phyloP scores from a whole-genome alignment of 2,329 filamentous ascomycete genomes.

The Botrytis sinoallii region DNA sequence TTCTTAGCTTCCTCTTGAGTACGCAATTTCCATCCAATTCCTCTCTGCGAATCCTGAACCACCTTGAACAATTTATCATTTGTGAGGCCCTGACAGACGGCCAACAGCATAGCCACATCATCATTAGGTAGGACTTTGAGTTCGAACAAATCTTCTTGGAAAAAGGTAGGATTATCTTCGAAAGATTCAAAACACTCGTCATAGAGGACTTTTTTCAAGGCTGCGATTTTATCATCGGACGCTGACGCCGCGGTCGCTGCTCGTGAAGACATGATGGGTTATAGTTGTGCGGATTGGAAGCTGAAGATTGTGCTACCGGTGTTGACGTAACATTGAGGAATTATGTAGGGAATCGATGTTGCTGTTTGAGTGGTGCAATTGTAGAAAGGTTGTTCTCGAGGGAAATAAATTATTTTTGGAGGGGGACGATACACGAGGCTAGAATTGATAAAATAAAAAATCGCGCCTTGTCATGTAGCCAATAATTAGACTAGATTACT shows the following conservation, averaged over 20 bases:
- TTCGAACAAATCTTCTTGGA: conserved; percentile 56
- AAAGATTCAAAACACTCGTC: conserved; percentile 27
- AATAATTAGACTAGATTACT: neutral
- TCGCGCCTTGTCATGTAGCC: conserved; percentile 11
- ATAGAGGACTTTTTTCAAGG: conserved; percentile 34
- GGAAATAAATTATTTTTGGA: conserved; percentile 19
- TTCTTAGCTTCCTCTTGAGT: conserved; percentile 59
- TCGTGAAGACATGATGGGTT: conserved; percentile 11
- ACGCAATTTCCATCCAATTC: conserved; percentile 58
- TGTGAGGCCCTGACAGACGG: conserved; percentile 55
- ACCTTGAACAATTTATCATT: conserved; percentile 59
- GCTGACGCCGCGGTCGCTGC: neutral
- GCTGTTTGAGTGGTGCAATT: neutral
- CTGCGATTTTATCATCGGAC: conserved; percentile 25
- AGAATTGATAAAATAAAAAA: neutral
- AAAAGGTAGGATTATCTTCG: conserved; percentile 44
- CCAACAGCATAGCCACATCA: conserved; percentile 53
- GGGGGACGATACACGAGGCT: conserved; percentile 19
- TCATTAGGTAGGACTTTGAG: conserved; percentile 56
- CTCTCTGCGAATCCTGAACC: conserved; percentile 42
- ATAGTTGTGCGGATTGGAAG: conserved; percentile 12
- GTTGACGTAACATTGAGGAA: conserved; percentile 26
- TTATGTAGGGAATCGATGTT: neutral
- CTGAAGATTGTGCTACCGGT: conserved; percentile 25
- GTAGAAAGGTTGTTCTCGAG: neutral